Evolutionary conservation across 352 stramenopile genomes (phyloP), one percentile per base, ranked within the genome.

Genomic region (Pythium aquatile): DNA sequence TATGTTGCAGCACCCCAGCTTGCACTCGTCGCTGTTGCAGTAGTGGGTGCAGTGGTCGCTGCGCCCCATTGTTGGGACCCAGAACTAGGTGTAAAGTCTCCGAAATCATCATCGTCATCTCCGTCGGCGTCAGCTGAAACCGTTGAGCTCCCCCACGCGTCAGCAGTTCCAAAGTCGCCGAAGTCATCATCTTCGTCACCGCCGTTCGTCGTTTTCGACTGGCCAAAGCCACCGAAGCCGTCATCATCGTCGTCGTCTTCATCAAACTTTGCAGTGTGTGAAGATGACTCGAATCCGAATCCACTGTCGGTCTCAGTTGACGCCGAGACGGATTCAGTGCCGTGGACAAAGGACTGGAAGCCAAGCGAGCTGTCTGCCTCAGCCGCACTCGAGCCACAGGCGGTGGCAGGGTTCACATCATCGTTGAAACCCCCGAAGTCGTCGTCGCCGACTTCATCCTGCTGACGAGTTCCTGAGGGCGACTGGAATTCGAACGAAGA

Each of bases 221-320:
- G 61, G 11, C 33, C 52, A 70, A 87, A 87, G 20, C 82, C 74
- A 13, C 62, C 76, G 61, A 84, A 80, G 17, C 54, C 70, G 32
- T 80, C 69, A 33, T 57, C 58, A 57, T 35, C 39, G 26, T 10
- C 24, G 4, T 4, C 24, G 1, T 46, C 35, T 40, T 65, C 35
- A 20, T 53, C 48, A 6, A 14, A 8, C 1, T 13, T 30, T 2
- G 48, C 16, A 26, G 40, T 24, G 7, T 48, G 40, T 2, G 16
- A 8, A 10, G 40, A 5, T 26, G 40, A 48, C 16, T 10, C 14
- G 40, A 48, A 48, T 20, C 40, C 40, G 16, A 48, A 48, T 7
- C 16, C 8, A 17, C 40, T 48, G 40, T 26, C 40, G 5, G n/a
- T 26, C 40, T 28, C 40, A 13, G 40, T 7, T 20, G 40, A 48